Conservation (phyloP, 2,329 filamentous ascomycete species). For the Colletotrichum cordylinicola region DNA sequence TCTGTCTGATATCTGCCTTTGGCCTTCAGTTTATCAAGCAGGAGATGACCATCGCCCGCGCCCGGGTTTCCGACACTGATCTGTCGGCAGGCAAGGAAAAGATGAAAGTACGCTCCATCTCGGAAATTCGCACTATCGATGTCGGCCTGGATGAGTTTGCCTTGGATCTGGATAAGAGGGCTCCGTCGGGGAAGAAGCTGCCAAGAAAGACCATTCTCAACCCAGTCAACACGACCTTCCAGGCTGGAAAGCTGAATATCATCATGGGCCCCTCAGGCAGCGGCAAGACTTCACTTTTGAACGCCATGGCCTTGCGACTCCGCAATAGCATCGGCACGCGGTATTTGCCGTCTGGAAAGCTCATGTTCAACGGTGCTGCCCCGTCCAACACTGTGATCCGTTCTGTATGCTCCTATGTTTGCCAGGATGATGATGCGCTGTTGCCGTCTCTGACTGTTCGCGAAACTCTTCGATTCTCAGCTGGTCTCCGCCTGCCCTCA, state of each 20-base stretch:
- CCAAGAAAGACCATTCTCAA: slow-evolving; percentile 67
- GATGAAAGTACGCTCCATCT: slow-evolving; percentile 59
- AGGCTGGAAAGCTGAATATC: slow-evolving; percentile 72
- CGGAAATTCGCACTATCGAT: slow-evolving; percentile 64
- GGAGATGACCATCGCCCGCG: slow-evolving; percentile 73
- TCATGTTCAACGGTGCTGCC: slow-evolving; percentile 73
- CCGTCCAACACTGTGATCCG: slow-evolving; percentile 73
- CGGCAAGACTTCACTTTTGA: slow-evolving; percentile 78
- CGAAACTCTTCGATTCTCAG: slow-evolving; percentile 75
- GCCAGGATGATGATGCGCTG: slow-evolving; percentile 78
- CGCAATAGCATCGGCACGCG: slow-evolving; percentile 65
- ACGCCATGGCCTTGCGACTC: slow-evolving; percentile 73
- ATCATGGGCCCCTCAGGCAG: slow-evolving; percentile 83
- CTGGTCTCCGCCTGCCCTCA: slow-evolving; percentile 71
- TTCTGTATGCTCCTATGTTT: slow-evolving; percentile 78
- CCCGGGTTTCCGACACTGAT: slow-evolving; percentile 64
- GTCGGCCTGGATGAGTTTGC: slow-evolving; percentile 70
- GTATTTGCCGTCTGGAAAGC: slow-evolving; percentile 66
- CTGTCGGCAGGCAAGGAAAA: slow-evolving; percentile 75
- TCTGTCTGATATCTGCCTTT: slow-evolving; percentile 65
- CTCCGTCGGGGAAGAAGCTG: slow-evolving; percentile 54
- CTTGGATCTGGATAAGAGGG: slow-evolving; percentile 68
- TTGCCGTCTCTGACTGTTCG: slow-evolving; percentile 77
- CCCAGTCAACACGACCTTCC: slow-evolving; percentile 70
- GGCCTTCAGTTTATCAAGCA: slow-evolving; percentile 69